Conservation (phyloP, 345 rosid species). For the Salix purpurea region DNA sequence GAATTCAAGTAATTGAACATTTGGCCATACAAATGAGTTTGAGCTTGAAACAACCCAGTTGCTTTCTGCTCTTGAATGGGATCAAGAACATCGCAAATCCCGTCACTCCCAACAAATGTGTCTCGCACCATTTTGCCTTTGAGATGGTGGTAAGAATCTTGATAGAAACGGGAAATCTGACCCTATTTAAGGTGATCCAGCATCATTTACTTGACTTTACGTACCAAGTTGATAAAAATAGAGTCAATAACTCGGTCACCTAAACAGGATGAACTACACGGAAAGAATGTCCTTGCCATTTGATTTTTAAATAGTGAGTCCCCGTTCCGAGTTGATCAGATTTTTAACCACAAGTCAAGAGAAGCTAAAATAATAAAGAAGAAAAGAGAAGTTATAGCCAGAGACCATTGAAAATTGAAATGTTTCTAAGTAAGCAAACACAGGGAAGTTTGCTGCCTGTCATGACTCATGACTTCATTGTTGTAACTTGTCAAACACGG, state of each 20-base stretch:
- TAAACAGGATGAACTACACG: not conserved
- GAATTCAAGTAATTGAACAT: constrained; percentile 37
- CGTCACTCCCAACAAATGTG: not conserved
- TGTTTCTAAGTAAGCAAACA: not conserved
- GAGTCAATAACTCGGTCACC: not conserved
- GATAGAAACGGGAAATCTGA: not conserved
- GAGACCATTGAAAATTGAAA: not conserved
- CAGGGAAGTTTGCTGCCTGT: not conserved
- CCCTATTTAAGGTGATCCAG: not conserved
- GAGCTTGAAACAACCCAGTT: constrained; percentile 35
- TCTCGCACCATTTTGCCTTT: not conserved
- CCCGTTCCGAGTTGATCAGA: not conserved
- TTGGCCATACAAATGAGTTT: constrained; percentile 36
- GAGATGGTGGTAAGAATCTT: not conserved
- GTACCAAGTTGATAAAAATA: not conserved
- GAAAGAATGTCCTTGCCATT: not conserved
- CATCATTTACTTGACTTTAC: not conserved
- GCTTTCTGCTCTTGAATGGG: not conserved
- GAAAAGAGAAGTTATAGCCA: not conserved
- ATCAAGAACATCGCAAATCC: constrained; percentile 8
- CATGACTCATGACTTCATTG: not conserved
- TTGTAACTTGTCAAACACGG: not conserved
- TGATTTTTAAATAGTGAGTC: not conserved
- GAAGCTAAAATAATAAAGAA: not conserved
- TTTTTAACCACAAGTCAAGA: not conserved